These are phyloP conservation scores for Calendula officinalis DNA, from an alignment of 129 eudicot species.

Conservation along the genomic window DNA sequence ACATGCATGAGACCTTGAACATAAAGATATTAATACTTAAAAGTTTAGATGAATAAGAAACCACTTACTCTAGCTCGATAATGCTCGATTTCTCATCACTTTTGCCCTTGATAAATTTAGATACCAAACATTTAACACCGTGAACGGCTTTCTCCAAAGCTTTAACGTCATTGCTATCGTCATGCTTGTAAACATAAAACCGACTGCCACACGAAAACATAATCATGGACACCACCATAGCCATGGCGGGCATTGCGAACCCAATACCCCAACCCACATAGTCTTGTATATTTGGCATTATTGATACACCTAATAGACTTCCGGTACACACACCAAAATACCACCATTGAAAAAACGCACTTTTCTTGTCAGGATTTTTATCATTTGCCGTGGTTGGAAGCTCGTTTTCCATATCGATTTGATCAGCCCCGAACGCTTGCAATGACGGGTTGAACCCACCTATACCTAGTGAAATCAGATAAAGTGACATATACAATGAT, in stretches of 20 bases:
- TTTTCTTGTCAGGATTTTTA: conserved; percentile 40
- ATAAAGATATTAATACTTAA: too few relatives aligned
- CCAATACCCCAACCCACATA: conserved; percentile 92
- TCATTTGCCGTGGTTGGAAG: conserved; percentile 51
- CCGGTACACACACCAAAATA: conserved; percentile 91
- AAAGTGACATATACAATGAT: conserved; percentile 66
- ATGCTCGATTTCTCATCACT: conserved; percentile 21
- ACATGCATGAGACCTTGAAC: too few relatives aligned
- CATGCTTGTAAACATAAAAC: conserved; percentile 45
- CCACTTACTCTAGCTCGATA: conserved; percentile 79
- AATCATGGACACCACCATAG: conserved; percentile 56
- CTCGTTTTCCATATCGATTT: conserved; percentile 54
- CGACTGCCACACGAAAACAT: conserved; percentile 63
- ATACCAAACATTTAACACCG: conserved; percentile 36
- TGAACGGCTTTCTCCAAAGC: conserved; percentile 35
- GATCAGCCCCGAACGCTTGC: conserved; percentile 96
- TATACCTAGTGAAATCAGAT: conserved; percentile 74
- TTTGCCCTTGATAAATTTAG: conserved; percentile 28
- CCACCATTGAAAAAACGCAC: conserved; percentile 92
- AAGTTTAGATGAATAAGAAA: too few relatives aligned
- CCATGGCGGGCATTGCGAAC: conserved; percentile 78
- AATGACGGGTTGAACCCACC: conserved; percentile 94
- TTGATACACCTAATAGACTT: conserved; percentile 75
- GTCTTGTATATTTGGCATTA: conserved; percentile 88
- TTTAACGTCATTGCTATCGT: conserved; percentile 20